Evolutionary conservation across 495 filamentous ascomycete genomes (phyloP).

Genomic region (Hypomontagnella submonticulosa): DNA sequence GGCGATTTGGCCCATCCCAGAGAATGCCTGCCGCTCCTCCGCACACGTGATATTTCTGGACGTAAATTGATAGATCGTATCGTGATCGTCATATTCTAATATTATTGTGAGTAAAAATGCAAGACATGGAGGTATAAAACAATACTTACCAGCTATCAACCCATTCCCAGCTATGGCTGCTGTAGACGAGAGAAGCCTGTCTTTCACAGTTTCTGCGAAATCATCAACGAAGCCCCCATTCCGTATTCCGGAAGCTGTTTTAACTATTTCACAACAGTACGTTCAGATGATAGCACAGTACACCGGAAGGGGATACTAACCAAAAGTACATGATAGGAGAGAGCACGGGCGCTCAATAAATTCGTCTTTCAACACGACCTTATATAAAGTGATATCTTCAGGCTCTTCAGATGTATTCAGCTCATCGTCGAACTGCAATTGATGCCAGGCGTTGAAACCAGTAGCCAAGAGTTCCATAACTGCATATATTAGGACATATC

Average conservation of each 20-base stretch:
- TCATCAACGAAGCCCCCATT: slow-evolving; percentile 41
- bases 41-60: slow-evolving; percentile 24
- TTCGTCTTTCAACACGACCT: slow-evolving; percentile 48
- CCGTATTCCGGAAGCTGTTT: slow-evolving; percentile 40
- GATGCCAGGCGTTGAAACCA: slow-evolving; percentile 65
- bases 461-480: slow-evolving; percentile 60
- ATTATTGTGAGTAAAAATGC: slow-evolving; percentile 9
- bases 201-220: slow-evolving; percentile 12
- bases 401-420: slow-evolving; percentile 43
- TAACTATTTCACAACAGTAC: slow-evolving; percentile 40
- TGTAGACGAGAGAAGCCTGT: slow-evolving; percentile 31
- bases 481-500: not conserved
- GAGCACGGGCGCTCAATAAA: slow-evolving; percentile 44
- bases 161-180: slow-evolving; percentile 52
- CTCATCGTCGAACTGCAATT: slow-evolving; percentile 51
- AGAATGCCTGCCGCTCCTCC: slow-evolving; percentile 28
- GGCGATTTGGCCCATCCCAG: slow-evolving; percentile 40
- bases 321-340: slow-evolving; percentile 52
- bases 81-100: slow-evolving; percentile 41
- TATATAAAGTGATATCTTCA: slow-evolving; percentile 55
- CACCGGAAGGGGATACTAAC: slow-evolving; percentile 43
- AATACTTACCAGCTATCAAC: slow-evolving; percentile 39
- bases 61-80: slow-evolving; percentile 43
- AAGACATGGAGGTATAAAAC: not conserved
- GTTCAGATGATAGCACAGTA: too few species aligned